A percentile compares a stretch with the other conserved stretches of the same genome.
phyloP scores from a whole-genome alignment of 495 filamentous ascomycete species.

The Aspergillus homomorphus region DNA sequence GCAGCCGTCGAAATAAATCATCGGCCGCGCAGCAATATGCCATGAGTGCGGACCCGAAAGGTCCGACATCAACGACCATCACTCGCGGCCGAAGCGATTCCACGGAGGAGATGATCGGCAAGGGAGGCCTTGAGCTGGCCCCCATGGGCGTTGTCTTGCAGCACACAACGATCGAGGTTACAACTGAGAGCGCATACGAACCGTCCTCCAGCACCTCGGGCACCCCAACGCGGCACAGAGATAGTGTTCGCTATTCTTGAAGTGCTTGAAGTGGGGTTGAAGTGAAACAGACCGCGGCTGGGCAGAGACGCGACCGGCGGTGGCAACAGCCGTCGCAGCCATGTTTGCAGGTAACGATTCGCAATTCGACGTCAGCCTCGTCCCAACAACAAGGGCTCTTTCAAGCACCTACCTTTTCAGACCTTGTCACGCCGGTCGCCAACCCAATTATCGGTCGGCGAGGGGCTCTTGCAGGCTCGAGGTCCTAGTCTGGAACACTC shows the following conservation, averaged over 20 bases:
- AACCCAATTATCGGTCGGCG: too few relatives aligned
- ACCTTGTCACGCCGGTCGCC: too few relatives aligned
- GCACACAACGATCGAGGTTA: constrained; percentile 32
- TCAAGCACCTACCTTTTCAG: too few relatives aligned
- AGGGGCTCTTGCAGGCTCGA: too few relatives aligned
- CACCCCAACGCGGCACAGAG: not conserved
- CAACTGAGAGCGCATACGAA: constrained; percentile 22
- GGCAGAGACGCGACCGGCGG: too few relatives aligned
- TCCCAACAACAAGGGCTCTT: too few relatives aligned
- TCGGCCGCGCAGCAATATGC: constrained; percentile 8
- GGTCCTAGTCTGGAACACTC: too few relatives aligned
- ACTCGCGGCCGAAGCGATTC: constrained; percentile 15
- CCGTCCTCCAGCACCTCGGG: not conserved
- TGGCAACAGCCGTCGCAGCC: too few relatives aligned
- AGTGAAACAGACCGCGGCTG: too few relatives aligned
- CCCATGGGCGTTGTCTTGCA: constrained; percentile 26
- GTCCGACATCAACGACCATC: constrained; percentile 16
- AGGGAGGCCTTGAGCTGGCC: constrained; percentile 17
- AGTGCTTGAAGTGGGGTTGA: too few relatives aligned
- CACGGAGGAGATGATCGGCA: constrained; percentile 19
- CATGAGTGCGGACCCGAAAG: constrained; percentile 13
- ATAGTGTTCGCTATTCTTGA: not conserved
- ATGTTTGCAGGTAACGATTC: too few relatives aligned
- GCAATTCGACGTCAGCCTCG: too few relatives aligned
- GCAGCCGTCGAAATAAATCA: constrained; percentile 11